Evolutionary conservation across 148 eudicot species (phyloP), one percentile per base, ranked within the genome.

Genomic region (Diospyros lotus): DNA sequence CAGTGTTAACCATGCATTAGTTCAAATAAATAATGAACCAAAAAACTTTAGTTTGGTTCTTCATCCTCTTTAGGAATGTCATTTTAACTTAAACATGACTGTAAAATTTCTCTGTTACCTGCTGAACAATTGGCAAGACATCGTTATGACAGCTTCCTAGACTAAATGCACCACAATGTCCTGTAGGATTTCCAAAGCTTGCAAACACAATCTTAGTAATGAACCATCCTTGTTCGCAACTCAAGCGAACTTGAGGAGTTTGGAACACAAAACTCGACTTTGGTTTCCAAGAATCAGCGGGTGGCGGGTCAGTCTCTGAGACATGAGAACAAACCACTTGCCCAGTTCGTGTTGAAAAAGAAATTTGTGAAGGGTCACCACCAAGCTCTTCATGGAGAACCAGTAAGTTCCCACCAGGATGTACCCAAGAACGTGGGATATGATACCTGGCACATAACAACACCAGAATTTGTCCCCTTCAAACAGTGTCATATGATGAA

Each of bases 351-450:
- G 82, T 75, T 4, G 48, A 14, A 43, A 86, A 2, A 15, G 81
- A 79, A 50, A 84, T 84, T 66, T 76, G 80, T 59, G 81, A 78
- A 45, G 89, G 87, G 75, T 86, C 83, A 41, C 89, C 89, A 1
- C 89, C 85, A 41, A 86, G 75, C 72, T 86, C 89, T 77, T 86
- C 87, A 76, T 77, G 87, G 62, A 86, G 73, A 53, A 86, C 89
- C 64, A 86, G 77, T 54, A 86, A 66, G 80, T 86, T 86, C 73
- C 81, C 75, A 46, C 87, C 85, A 39, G 80, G 45, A 63, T 81
- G 77, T 69, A 86, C 82, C 89, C 89, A 86, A 45, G 80, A 74
- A 17, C 89, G 89, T 4, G 89, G 89, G 51, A 86, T 60, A 73
- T 86, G 87, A 66, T 81, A 86, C 83, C 89, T 86, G 75, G 71